phyloP scores from a whole-genome alignment of 257 asterid species.

The Solanum sitiens region DNA sequence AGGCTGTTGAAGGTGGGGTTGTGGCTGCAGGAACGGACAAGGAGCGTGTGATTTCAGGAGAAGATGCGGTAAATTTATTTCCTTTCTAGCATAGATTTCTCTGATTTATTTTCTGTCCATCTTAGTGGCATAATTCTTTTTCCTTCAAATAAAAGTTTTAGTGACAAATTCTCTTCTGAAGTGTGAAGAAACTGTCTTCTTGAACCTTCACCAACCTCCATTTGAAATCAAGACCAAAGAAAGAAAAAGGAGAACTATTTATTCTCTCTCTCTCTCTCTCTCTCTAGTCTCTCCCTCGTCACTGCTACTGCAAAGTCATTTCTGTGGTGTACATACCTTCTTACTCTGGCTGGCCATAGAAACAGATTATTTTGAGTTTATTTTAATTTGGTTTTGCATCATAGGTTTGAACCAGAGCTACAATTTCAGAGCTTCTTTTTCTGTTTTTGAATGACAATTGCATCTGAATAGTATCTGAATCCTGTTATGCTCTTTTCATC shows the following conservation, averaged over 20 bases:
- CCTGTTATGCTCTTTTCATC: background rate
- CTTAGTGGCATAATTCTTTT: background rate
- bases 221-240: background rate
- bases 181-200: background rate
- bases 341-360: background rate
- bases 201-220: background rate
- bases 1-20: constrained; percentile 63
- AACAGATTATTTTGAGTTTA: background rate
- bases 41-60: constrained; percentile 84
- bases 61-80: constrained; percentile 72
- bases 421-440: background rate
- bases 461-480: background rate
- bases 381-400: background rate
- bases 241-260: background rate
- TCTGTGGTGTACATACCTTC: background rate
- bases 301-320: background rate
- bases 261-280: background rate
- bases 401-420: background rate
- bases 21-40: constrained; percentile 95
- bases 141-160: background rate
- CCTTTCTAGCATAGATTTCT: background rate
- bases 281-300: background rate
- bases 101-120: background rate
- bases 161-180: background rate
- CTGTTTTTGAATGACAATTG: background rate